Base-by-base conservation (phyloP, 2,329 filamentous ascomycete species). In the Penicillium sp. region DNA sequence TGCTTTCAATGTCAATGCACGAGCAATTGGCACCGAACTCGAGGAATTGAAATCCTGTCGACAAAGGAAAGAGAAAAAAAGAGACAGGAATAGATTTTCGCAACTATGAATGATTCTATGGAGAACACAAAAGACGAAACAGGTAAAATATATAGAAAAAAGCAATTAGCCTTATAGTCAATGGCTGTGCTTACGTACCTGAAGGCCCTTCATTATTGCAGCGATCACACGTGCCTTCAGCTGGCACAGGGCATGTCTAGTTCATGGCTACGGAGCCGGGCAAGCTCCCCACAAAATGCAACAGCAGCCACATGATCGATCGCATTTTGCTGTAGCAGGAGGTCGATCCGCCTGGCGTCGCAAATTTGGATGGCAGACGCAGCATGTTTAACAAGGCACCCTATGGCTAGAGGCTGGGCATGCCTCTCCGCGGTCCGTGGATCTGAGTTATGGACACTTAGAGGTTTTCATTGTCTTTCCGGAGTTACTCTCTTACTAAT, bases 261-360 rank as follows among this genome's bases (percentile, higher is more conserved):
- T 30, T 24, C 49, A 53, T 54, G 18, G 45, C 49, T 52, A 54
- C 52, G 30, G 30, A 45, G 47, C 53, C 52, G 48, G 57, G 28
- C 49, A 52, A 30, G n/a, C 55, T 59, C 57, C 57, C 57, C 57
- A 59, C 57, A 59, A 48, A 59, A 59, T 50, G 57, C 48, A 59
- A 47, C 48, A 59, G 21, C 53, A 50, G 53, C 57, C 57, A 59
- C 57, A 59, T 59, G 57, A 59, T 59, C 57, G 57, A 56, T 52
- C 35, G 30, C 30, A 26, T 45, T 52, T 52, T 55, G 47, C 35
- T 42, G 48, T 26, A 43, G 33, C 52, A 55, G 33, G 33, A 45
- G 24, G 28, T 11, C 28, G 28, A 46, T n/a, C 47, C 51, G 52
- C 52, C 24, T 42, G 24, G 47, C 45, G 42, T 47, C 45, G 47